These are phyloP conservation scores for Aspergillus baeticus DNA, from an alignment of 495 filamentous ascomycete species.

Conservation along the genomic window DNA sequence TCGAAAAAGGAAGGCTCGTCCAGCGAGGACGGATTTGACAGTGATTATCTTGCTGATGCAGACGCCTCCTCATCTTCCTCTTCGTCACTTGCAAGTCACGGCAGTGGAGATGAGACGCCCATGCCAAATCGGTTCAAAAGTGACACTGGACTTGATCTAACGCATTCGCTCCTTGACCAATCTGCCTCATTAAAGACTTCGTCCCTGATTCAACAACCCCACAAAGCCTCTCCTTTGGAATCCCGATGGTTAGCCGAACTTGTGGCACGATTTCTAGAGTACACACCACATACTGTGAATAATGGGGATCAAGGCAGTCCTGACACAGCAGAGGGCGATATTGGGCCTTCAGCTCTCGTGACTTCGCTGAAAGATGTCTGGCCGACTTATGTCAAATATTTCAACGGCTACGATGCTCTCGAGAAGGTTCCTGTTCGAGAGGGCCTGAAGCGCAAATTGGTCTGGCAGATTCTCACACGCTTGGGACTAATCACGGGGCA, in stretches of 20 bases:
- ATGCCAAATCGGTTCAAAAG: slow-evolving; percentile 31
- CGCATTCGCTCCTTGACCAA: slow-evolving; percentile 40
- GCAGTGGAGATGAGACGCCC: slow-evolving; percentile 41
- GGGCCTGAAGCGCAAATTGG: slow-evolving; percentile 79
- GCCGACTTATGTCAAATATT: slow-evolving; percentile 67
- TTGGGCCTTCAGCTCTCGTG: slow-evolving; percentile 48
- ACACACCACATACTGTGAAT: slow-evolving; percentile 10
- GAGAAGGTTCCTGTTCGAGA: slow-evolving; percentile 84
- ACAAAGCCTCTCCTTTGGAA: slow-evolving; percentile 58
- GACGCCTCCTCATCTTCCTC: slow-evolving; percentile 40
- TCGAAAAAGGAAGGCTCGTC: not conserved
- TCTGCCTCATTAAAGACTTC: slow-evolving; percentile 37
- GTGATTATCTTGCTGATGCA: slow-evolving; percentile 28
- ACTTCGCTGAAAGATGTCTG: slow-evolving; percentile 52
- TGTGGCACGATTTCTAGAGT: slow-evolving; percentile 52
- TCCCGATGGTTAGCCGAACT: slow-evolving; percentile 74
- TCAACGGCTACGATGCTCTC: slow-evolving; percentile 82
- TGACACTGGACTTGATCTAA: slow-evolving; percentile 29
- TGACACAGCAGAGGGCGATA: slow-evolving; percentile 28
- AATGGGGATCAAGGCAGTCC: slow-evolving; percentile 14
- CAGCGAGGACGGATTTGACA: slow-evolving; percentile 13
- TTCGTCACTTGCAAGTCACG: slow-evolving; percentile 41
- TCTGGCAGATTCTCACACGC: slow-evolving; percentile 60
- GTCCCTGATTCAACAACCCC: slow-evolving; percentile 52
- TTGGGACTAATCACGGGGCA: slow-evolving; percentile 36